Evolutionary conservation across 306 rosid species (phyloP).

Genomic region (Cucumis hystrix): DNA sequence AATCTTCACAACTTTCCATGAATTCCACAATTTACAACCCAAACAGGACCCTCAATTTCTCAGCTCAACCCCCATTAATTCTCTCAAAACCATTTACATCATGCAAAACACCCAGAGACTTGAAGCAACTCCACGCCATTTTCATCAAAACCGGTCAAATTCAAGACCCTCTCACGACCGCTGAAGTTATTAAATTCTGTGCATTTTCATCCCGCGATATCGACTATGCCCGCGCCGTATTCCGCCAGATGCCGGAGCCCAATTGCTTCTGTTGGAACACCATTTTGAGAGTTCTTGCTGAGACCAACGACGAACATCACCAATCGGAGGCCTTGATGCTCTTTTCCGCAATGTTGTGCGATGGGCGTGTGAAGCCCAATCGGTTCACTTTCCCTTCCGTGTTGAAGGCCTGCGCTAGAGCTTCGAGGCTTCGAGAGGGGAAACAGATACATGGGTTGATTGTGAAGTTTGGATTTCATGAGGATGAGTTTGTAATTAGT

Average conservation of each 20-base stretch:
- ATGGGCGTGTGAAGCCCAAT: conserved; percentile 42
- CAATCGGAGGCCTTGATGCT: conserved; percentile 24
- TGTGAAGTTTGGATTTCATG: conserved; percentile 37
- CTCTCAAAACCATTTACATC: conserved; percentile 28
- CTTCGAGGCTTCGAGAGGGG: conserved; percentile 37
- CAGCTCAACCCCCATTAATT: conserved; percentile 25
- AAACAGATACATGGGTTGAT: conserved; percentile 61
- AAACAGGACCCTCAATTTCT: not conserved
- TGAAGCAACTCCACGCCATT: conserved; percentile 57
- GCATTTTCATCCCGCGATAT: conserved; percentile 32
- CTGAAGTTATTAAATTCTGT: conserved; percentile 36
- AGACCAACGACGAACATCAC: conserved; percentile 16
- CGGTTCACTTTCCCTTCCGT: conserved; percentile 59
- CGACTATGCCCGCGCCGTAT: conserved; percentile 25
- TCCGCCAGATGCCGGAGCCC: conserved; percentile 31
- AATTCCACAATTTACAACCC: conserved; percentile 22
- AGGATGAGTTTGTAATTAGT: conserved; percentile 48
- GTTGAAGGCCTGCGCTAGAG: conserved; percentile 51
- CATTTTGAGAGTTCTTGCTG: conserved; percentile 50
- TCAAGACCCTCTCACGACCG: conserved; percentile 40
- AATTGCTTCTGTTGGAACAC: conserved; percentile 69
- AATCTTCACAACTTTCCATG: conserved; percentile 6
- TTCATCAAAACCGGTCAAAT: conserved; percentile 47
- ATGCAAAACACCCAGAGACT: conserved; percentile 44
- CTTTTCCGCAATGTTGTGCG: conserved; percentile 35